Conservation (phyloP, 345 rosid species). For the Conringia planisiliqua region DNA sequence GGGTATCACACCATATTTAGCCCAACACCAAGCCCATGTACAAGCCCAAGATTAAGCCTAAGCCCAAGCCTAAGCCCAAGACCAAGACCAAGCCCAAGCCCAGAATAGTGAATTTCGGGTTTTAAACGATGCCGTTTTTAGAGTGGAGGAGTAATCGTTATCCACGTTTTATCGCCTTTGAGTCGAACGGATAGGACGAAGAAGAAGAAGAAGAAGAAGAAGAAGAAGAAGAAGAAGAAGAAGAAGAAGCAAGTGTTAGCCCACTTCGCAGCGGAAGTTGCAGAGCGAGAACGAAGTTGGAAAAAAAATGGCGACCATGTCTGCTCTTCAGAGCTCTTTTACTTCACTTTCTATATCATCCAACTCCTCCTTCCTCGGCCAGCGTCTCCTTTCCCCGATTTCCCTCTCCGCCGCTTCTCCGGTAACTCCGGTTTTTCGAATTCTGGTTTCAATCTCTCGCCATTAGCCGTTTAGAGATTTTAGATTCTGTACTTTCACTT, state of each 20-base stretch:
- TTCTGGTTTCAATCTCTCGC: background rate
- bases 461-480: background rate
- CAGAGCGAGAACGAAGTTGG: constrained; percentile 22
- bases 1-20: no score
- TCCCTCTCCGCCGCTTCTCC: constrained; percentile 42
- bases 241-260: background rate
- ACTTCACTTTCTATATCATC: constrained; percentile 57
- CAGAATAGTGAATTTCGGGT: background rate
- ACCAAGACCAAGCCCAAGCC: constrained; percentile 5
- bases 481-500: background rate
- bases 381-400: constrained; percentile 49
- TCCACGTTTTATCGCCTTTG: constrained; percentile 33
- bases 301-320: constrained; percentile 62
- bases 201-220: background rate
- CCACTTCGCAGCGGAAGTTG: background rate
- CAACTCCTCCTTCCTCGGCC: constrained; percentile 67
- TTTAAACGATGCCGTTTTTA: background rate
- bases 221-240: constrained; percentile 17
- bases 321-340: constrained; percentile 78
- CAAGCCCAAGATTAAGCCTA: no score
- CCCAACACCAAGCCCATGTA: no score
- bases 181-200: constrained; percentile 27
- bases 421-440: constrained; percentile 28
- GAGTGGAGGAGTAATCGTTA: background rate
- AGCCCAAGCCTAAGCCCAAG: no score